Evolutionary conservation across 176 grass and related monocot species (phyloP).

Genomic region (Tillandsia leiboldiana): DNA sequence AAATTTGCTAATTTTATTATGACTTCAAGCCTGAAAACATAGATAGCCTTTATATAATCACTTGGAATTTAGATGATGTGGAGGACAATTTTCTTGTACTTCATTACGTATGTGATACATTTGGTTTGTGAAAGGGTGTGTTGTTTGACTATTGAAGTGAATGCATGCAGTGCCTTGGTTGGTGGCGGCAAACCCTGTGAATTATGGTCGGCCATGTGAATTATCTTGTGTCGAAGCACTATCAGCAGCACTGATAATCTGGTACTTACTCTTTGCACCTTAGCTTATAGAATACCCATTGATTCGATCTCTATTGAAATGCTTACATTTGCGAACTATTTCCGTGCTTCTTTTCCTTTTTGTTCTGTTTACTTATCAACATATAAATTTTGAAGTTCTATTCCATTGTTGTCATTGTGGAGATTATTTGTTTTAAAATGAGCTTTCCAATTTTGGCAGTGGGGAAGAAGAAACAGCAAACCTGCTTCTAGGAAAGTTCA

Average conservation of each 20-base stretch:
- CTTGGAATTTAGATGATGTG: not conserved
- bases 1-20: not conserved
- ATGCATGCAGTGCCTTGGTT: constrained; percentile 83
- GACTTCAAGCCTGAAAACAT: not conserved
- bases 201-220: constrained; percentile 90
- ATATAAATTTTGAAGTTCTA: not conserved
- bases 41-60: not conserved
- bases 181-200: constrained; percentile 97
- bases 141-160: not conserved
- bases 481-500: constrained; percentile 76
- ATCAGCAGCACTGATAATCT: constrained; percentile 94
- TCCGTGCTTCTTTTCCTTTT: not conserved
- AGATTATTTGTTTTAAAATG: not conserved
- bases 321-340: not conserved
- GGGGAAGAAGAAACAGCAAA: constrained; percentile 67
- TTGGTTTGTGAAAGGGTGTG: not conserved
- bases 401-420: not conserved
- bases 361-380: not conserved
- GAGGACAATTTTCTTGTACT: not conserved
- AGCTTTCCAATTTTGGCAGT: constrained; percentile 33
- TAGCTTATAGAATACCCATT: not conserved
- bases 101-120: not conserved
- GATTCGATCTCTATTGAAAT: not conserved
- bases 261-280: constrained; percentile 31
- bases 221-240: constrained; percentile 97